phyloP scores from a whole-genome alignment of 352 stramenopile species.

The Globisporangium nagaii region DNA sequence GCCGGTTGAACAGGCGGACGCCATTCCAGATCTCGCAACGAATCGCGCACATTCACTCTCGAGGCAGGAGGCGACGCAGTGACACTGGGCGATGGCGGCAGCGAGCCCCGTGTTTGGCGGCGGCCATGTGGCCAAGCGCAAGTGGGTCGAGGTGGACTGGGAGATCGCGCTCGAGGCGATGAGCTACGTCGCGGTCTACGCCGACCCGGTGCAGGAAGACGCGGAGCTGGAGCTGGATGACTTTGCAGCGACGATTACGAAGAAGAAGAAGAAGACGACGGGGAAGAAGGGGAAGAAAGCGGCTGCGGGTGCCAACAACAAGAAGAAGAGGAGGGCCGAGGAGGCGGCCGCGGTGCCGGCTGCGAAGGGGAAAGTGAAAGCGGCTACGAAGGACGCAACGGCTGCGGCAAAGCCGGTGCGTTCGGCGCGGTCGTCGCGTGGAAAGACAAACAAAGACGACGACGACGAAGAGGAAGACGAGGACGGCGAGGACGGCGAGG shows the following conservation, averaged over 20 bases:
- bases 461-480: constrained; percentile 8
- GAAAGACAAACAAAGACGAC: not conserved
- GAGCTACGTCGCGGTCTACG: constrained; percentile 60
- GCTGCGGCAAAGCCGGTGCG: not conserved
- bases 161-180: constrained; percentile 57
- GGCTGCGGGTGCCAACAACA: not conserved
- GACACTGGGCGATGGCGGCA: not conserved
- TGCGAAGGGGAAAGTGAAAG: not conserved
- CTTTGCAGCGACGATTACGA: not conserved
- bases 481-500: not conserved
- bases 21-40: not conserved
- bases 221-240: not conserved
- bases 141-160: constrained; percentile 68
- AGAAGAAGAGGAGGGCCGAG: constrained; percentile 5
- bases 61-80: not conserved
- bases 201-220: constrained; percentile 8
- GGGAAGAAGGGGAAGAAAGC: constrained; percentile 6
- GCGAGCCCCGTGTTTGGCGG: not conserved
- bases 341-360: not conserved
- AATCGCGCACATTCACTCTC: not conserved
- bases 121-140: constrained; percentile 30
- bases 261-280: not conserved
- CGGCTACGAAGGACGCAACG: not conserved
- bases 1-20: no score
- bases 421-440: no score